Percentiles rank a stretch among this genome's conserved stretches.
phyloP scores from a whole-genome alignment of 768 basidiomycete genomes.

The Serendipita sp. region DNA sequence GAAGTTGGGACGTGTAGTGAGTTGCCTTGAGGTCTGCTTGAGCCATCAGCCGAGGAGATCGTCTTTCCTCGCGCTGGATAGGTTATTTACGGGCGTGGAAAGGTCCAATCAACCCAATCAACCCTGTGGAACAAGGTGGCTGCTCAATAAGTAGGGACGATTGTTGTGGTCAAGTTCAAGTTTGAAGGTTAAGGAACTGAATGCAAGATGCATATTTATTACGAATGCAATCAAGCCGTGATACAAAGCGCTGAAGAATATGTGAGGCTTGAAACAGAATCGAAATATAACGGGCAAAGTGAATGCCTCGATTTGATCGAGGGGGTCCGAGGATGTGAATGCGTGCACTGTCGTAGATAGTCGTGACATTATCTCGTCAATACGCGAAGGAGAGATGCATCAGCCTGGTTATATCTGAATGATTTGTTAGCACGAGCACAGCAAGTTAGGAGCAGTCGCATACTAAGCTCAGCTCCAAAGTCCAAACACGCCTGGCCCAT shows the following conservation, averaged over 20 bases:
- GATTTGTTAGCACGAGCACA: neutral
- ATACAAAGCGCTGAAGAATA: neutral
- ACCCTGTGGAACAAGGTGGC: neutral
- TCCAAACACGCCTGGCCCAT: conserved; percentile 98
- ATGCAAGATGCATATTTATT: neutral
- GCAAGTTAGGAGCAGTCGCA: conserved; percentile 13
- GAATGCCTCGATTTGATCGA: neutral
- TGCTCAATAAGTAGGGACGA: too few relatives aligned
- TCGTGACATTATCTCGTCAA: neutral
- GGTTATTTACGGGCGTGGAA: too few relatives aligned
- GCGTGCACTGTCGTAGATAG: neutral
- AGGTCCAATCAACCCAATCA: too few relatives aligned
- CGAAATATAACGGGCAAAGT: neutral
- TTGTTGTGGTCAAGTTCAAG: too few relatives aligned
- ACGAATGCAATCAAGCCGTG: neutral
- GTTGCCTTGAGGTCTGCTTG: conserved; percentile 40
- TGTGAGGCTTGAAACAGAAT: neutral
- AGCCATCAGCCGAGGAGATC: neutral
- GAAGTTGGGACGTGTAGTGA: conserved; percentile 67
- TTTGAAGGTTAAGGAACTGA: too few relatives aligned
- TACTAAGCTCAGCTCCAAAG: conserved; percentile 88
- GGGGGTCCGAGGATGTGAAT: neutral
- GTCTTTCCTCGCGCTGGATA: too few relatives aligned
- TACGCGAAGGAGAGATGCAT: neutral
- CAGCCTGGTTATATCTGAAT: conserved; percentile 5